A percentile compares a stretch with the other conserved stretches of the same genome.
phyloP scores from a whole-genome alignment of 169 alveolate genomes.

The Plasmodium chabaudi region DNA sequence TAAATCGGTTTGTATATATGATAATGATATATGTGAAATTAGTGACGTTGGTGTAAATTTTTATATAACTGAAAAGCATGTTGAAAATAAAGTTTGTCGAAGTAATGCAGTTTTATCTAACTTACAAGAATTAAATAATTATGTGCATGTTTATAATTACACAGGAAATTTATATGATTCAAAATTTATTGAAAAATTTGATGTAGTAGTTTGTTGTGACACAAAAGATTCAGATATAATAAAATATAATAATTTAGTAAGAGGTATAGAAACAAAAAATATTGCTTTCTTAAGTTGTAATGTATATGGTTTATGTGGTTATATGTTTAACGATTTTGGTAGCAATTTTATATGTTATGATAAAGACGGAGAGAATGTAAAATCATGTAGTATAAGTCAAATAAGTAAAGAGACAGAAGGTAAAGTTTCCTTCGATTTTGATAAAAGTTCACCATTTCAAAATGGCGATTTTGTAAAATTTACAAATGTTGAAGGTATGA shows the following conservation, averaged over 20 bases:
- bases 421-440: constrained; percentile 60
- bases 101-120: constrained; percentile 94
- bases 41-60: constrained; percentile 96
- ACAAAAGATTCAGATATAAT: constrained; percentile 74
- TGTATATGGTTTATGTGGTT: constrained; percentile 95
- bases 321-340: constrained; percentile 97
- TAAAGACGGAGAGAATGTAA: constrained; percentile 91
- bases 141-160: constrained; percentile 75
- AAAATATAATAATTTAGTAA: constrained; percentile 79
- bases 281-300: constrained; percentile 90
- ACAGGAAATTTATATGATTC: not conserved
- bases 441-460: constrained; percentile 84
- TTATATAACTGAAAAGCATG: constrained; percentile 92
- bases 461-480: constrained; percentile 96
- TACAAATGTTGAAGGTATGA: constrained; percentile 97
- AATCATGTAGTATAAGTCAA: constrained; percentile 88
- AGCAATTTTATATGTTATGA: constrained; percentile 89
- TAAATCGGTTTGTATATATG: constrained; percentile 92
- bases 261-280: constrained; percentile 79
- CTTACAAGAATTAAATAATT: constrained; percentile 75
- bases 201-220: constrained; percentile 89
- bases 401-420: constrained; percentile 81
- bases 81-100: constrained; percentile 92
- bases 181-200: constrained; percentile 70
- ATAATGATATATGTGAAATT: constrained; percentile 87